Evolutionary conservation across 2,329 filamentous ascomycete genomes (phyloP), one percentile per base, ranked within the genome.

Genomic region (Ceratocystis harringtonii): DNA sequence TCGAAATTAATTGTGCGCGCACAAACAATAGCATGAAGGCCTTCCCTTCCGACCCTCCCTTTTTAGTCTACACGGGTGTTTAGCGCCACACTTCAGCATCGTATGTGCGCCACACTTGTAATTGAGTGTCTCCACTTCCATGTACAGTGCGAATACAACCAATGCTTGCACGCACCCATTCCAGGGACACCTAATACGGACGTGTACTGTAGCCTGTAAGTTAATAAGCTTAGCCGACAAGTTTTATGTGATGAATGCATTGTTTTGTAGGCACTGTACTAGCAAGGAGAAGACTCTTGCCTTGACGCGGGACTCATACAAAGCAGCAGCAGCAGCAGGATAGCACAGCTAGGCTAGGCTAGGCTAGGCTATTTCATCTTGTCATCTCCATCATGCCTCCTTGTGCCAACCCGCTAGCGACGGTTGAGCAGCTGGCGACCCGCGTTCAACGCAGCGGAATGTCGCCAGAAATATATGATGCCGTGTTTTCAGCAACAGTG

Each of bases 361-460:
- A 19, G n/a, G 45, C 57, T 32, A 8, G 22, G 60, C 22, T 32
- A 22, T 22, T 7, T n/a, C 36, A 15, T 15, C 32, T 48, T 62
- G 17, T 45, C 5, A 41, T 61, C 19, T 25, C 55, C 28, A 32
- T 58, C 55, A 68, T 68, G 67, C 43, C 67, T 44, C 50, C 60
- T 32, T 43, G 92, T 70, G 79, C 81, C 5, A 92, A 92, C 69
- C 83, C 88, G 25, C 79, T 92, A 61, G 88, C 86, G 17, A 87
- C 87, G 36, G 77, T 84, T n/a, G 80, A 82, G 43, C 89, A 92
- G 74, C 80, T 94, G 15, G 82, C 80, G 69, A 73, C 80, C 72
- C 76, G 81, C 71, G 72, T 81, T 69, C 73, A 80, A 67, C 73
- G 85, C 76, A 74, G 83, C 75, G 73, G 78, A 71, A 74, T 92